Conservation (phyloP, 805 yeast species). For the Cyberlindnera japonica region DNA sequence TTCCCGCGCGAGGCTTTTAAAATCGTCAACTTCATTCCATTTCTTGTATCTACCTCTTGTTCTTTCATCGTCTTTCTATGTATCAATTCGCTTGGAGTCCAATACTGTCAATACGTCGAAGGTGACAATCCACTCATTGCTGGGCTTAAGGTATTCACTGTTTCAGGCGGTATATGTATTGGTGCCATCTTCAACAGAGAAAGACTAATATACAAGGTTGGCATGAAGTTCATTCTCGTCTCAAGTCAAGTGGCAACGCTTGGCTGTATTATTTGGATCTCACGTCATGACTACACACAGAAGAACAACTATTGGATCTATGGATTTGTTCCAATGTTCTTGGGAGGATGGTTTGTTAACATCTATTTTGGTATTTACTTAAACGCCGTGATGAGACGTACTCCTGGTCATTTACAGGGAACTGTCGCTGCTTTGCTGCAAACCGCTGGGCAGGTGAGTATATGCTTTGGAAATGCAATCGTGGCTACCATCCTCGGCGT, state of each 20-base stretch:
- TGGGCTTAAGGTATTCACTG: slow-evolving; percentile 35
- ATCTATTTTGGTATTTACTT: slow-evolving; percentile 34
- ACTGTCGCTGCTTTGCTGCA: slow-evolving; percentile 35
- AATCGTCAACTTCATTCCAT: slow-evolving; percentile 27
- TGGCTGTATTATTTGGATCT: slow-evolving; percentile 23
- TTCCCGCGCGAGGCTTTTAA: slow-evolving; percentile 30
- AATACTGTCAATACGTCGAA: slow-evolving; percentile 30
- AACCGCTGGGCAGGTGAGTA: slow-evolving; percentile 18
- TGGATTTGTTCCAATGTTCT: slow-evolving; percentile 25
- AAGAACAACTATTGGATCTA: slow-evolving; percentile 27
- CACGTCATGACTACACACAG: neutral
- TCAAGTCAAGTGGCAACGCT: slow-evolving; percentile 16
- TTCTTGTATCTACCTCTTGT: slow-evolving; percentile 23
- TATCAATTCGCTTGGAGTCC: slow-evolving; percentile 21
- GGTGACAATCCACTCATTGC: slow-evolving; percentile 32
- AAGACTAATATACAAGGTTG: slow-evolving; percentile 17
- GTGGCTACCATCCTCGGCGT: neutral
- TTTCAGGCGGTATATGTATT: slow-evolving; percentile 30
- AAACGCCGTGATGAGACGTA: slow-evolving; percentile 29
- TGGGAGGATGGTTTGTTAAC: slow-evolving; percentile 29
- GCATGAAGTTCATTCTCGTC: slow-evolving; percentile 23
- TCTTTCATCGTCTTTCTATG: slow-evolving; percentile 24
- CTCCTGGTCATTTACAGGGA: slow-evolving; percentile 40
- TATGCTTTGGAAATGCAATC: slow-evolving; percentile 1
- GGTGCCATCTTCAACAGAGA: slow-evolving; percentile 30